phyloP scores from a whole-genome alignment of 2,329 filamentous ascomycete genomes.

The Madurella fahalii region DNA sequence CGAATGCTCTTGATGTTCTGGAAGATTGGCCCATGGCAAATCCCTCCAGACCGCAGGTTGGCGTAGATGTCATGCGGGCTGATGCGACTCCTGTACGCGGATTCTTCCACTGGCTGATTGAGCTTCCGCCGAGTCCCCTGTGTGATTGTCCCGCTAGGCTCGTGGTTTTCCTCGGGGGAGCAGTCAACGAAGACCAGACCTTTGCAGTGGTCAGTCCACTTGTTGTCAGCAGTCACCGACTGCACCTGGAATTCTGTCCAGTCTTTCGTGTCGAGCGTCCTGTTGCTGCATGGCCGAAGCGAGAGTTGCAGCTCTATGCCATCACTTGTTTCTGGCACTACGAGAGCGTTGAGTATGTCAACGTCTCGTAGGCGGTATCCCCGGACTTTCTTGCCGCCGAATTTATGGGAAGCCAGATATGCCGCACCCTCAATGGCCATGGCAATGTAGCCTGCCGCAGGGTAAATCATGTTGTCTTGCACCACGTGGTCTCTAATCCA shows the following conservation, averaged over 20 bases:
- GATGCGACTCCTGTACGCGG: slow-evolving; percentile 19
- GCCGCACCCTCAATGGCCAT: slow-evolving; percentile 36
- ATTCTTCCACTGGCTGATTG: slow-evolving; percentile 6
- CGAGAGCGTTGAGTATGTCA: slow-evolving; percentile 21
- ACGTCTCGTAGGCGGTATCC: slow-evolving; percentile 33
- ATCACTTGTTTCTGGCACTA: slow-evolving; percentile 23
- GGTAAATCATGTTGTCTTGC: slow-evolving; percentile 45
- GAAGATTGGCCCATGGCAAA: slow-evolving; percentile 26
- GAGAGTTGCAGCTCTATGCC: slow-evolving; percentile 25
- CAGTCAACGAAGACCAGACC: slow-evolving; percentile 23
- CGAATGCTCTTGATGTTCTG: slow-evolving; percentile 24
- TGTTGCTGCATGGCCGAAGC: slow-evolving; percentile 19
- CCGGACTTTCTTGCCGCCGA: slow-evolving; percentile 22
- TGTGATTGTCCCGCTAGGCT: too few species aligned
- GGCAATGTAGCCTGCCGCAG: slow-evolving; percentile 37
- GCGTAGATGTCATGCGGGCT: slow-evolving; percentile 22
- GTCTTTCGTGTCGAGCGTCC: slow-evolving; percentile 17
- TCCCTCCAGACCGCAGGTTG: slow-evolving; percentile 15
- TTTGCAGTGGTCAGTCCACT: slow-evolving; percentile 26
- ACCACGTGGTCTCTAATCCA: slow-evolving; percentile 49
- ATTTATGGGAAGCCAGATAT: slow-evolving; percentile 18
- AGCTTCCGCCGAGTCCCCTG: neutral
- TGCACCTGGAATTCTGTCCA: slow-evolving; percentile 25
- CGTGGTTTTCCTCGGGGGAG: neutral
- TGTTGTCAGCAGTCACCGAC: slow-evolving; percentile 22